A percentile compares a stretch with the other conserved stretches of the same genome.
Evolutionary conservation across 202 grass and related monocot genomes (phyloP).

Genomic region (Miscanthus sacchariflorus): DNA sequence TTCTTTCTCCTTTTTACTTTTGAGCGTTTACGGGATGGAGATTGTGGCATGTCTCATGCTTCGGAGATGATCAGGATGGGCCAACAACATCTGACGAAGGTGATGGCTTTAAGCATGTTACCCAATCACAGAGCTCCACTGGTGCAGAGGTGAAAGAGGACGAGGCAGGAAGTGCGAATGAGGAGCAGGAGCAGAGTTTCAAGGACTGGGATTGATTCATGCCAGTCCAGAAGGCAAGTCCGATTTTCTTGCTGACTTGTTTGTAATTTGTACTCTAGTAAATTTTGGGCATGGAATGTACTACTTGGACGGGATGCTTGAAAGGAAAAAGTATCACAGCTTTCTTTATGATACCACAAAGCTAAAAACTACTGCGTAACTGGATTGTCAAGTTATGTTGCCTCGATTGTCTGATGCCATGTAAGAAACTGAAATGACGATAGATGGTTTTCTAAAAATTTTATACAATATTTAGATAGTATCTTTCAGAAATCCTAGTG

Average conservation of each 20-base stretch:
- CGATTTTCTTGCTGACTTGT: not conserved
- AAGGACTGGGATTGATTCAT: slow-evolving; percentile 44
- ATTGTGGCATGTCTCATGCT: slow-evolving; percentile 54
- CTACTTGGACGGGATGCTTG: not conserved
- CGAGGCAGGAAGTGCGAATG: not conserved
- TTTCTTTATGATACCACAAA: not conserved
- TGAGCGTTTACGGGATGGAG: slow-evolving; percentile 48
- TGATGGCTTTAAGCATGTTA: slow-evolving; percentile 34
- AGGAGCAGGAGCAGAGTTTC: slow-evolving; percentile 6
- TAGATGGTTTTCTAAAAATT: not conserved
- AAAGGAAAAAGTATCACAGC: not conserved
- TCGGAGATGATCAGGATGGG: slow-evolving; percentile 63
- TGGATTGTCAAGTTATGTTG: not conserved
- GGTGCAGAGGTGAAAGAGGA: slow-evolving; percentile 37
- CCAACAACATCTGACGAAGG: slow-evolving; percentile 42
- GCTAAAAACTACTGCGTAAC: not conserved
- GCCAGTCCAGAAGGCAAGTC: slow-evolving; percentile 42
- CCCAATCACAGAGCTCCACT: slow-evolving; percentile 29
- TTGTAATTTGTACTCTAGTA: slow-evolving; percentile 1
- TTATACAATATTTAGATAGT: not conserved
- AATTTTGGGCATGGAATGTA: not conserved
- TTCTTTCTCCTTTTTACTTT: slow-evolving; percentile 8
- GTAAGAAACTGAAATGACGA: not conserved
- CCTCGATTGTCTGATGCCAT: not conserved
- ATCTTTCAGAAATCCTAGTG: not conserved